A percentile compares a stretch with the other conserved stretches of the same genome.
These are phyloP conservation scores for Pseudopyricularia javanii DNA, from an alignment of 2,329 filamentous ascomycete genomes.

Conservation along the genomic window DNA sequence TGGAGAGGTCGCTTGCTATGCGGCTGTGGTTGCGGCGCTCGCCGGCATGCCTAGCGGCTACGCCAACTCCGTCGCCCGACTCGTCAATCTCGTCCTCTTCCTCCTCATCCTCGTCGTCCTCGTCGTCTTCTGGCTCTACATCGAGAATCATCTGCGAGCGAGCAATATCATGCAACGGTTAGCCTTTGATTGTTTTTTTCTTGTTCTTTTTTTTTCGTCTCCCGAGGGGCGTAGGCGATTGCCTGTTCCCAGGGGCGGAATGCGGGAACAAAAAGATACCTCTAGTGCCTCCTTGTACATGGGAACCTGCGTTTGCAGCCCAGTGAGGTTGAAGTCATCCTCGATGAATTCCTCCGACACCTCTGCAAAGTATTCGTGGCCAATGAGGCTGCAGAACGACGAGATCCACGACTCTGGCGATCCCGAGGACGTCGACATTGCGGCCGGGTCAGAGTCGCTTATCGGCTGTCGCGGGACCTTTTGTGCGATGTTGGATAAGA, in stretches of 20 bases:
- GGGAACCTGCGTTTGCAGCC: slow-evolving; percentile 84
- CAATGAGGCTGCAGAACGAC: slow-evolving; percentile 87
- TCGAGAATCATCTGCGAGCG: slow-evolving; percentile 79
- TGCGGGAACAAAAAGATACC: slow-evolving; percentile 23
- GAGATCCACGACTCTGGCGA: slow-evolving; percentile 89
- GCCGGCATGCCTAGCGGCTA: slow-evolving; percentile 40
- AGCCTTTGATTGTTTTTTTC: neutral
- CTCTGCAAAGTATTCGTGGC: slow-evolving; percentile 98
- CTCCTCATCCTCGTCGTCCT: slow-evolving; percentile 76
- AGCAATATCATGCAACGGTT: neutral
- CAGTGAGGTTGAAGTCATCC: slow-evolving; percentile 98
- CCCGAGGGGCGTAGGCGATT: slow-evolving; percentile 6
- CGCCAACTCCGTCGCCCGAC: slow-evolving; percentile 40
- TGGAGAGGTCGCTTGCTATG: slow-evolving; percentile 83
- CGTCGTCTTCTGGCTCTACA: slow-evolving; percentile 89
- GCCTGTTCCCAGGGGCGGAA: neutral
- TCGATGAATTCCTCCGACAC: slow-evolving; percentile 99
- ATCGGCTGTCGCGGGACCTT: neutral
- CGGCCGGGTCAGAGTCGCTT: slow-evolving; percentile 7
- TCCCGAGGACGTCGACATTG: slow-evolving; percentile 51
- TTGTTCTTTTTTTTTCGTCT: too few relatives aligned
- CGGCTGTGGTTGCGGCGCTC: slow-evolving; percentile 70
- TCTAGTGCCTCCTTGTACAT: slow-evolving; percentile 99
- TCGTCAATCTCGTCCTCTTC: slow-evolving; percentile 64
- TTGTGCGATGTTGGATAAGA: neutral